Conservation (phyloP, 371 early-diverging fungal species). For the Syncephalastrum racemosum region DNA sequence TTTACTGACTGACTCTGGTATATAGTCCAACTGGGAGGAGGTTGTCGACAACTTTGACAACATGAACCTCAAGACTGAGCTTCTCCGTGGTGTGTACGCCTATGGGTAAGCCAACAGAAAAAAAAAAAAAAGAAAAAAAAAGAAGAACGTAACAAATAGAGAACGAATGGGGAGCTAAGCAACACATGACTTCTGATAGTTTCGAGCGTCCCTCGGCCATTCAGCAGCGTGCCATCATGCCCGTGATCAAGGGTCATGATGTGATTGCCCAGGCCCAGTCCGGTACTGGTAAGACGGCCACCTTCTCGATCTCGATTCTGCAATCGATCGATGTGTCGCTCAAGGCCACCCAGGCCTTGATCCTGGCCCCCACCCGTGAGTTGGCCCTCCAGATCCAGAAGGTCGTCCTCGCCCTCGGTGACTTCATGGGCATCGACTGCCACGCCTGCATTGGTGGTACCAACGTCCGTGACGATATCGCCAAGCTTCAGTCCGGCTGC, state of each 20-base stretch:
- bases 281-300: slow-evolving; percentile 98
- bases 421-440: slow-evolving; percentile 79
- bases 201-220: slow-evolving; percentile 91
- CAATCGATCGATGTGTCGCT: slow-evolving; percentile 78
- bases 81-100: slow-evolving; percentile 88
- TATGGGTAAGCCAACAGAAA: slow-evolving; percentile 60
- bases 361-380: slow-evolving; percentile 92
- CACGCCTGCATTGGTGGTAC: slow-evolving; percentile 93
- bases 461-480: slow-evolving; percentile 80
- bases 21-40: slow-evolving; percentile 75
- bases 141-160: too few relatives aligned
- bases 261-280: slow-evolving; percentile 97
- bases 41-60: slow-evolving; percentile 81
- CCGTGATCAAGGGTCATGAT: slow-evolving; percentile 83
- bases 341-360: slow-evolving; percentile 83
- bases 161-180: background rate
- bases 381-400: slow-evolving; percentile 89
- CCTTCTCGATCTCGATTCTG: slow-evolving; percentile 91
- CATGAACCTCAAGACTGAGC: slow-evolving; percentile 81
- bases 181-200: slow-evolving; percentile 28
- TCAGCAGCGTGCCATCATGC: slow-evolving; percentile 91
- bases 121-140: slow-evolving; percentile 3
- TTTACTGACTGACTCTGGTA: slow-evolving; percentile 6
- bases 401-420: slow-evolving; percentile 83
- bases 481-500: slow-evolving; percentile 61